Conservation (phyloP, 1,139 yeast genomes). For the Oligophagozyma castellii region DNA sequence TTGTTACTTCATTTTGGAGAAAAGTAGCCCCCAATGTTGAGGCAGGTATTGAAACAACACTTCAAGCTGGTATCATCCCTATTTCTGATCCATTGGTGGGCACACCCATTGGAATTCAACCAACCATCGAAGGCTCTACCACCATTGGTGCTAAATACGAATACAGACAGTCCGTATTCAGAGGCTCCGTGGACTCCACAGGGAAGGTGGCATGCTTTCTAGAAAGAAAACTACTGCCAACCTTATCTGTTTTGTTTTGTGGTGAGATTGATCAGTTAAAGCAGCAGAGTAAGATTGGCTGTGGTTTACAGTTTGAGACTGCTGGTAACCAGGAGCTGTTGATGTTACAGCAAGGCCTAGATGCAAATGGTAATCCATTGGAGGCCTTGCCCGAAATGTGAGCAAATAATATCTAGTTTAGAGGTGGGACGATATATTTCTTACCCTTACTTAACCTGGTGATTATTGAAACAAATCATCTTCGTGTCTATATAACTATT, state of each 20-base stretch:
- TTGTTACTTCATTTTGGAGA: conserved; percentile 88
- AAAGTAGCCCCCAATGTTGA: conserved; percentile 84
- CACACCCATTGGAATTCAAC: conserved; percentile 66
- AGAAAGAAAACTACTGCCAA: conserved; percentile 89
- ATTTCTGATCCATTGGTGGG: conserved; percentile 72
- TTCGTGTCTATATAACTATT: too few species aligned
- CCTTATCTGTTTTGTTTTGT: conserved; percentile 74
- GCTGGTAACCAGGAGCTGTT: conserved; percentile 84
- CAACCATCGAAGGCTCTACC: conserved; percentile 81
- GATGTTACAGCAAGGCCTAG: conserved; percentile 70
- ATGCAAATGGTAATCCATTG: conserved; percentile 72
- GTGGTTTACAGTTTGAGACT: conserved; percentile 88
- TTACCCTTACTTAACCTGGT: too few species aligned
- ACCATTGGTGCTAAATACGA: conserved; percentile 96
- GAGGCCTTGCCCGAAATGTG: conserved; percentile 31
- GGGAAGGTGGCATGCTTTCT: conserved; percentile 87
- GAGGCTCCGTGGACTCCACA: conserved; percentile 85
- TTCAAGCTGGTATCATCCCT: conserved; percentile 69
- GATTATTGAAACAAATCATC: too few species aligned
- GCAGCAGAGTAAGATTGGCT: conserved; percentile 73
- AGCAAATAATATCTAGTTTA: too few species aligned
- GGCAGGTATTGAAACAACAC: conserved; percentile 89
- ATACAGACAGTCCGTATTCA: conserved; percentile 89
- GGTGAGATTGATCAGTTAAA: conserved; percentile 93
- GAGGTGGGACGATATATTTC: too few species aligned